phyloP scores from a whole-genome alignment of 345 rosid genomes.

The Eucalyptus fibrosa region DNA sequence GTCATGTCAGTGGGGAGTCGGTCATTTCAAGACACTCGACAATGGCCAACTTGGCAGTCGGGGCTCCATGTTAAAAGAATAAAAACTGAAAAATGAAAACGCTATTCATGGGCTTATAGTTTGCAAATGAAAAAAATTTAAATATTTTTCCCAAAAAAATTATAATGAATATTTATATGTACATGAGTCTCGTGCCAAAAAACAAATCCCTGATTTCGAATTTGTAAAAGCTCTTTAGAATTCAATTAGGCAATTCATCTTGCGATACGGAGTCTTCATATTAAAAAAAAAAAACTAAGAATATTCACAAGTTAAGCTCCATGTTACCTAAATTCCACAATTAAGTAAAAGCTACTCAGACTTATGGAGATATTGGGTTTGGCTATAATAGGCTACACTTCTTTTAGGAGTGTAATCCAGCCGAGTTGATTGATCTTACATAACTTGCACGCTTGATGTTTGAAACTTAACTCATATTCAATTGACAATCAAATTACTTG shows the following conservation, averaged over 20 bases:
- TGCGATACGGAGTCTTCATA: not conserved
- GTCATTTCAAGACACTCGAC: no score
- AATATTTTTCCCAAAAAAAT: no score
- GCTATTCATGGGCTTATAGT: not conserved
- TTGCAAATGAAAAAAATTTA: not conserved
- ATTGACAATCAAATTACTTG: not conserved
- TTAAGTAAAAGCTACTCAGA: not conserved
- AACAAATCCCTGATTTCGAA: not conserved
- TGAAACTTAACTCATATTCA: not conserved
- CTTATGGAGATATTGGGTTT: not conserved
- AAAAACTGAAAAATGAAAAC: no score
- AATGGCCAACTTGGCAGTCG: not conserved
- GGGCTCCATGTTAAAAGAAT: not conserved
- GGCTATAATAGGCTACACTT: not conserved
- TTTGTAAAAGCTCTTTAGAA: no score
- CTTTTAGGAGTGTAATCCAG: not conserved
- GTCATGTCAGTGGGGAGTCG: not conserved
- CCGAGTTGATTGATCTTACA: fast-evolving
- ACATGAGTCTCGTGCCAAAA: not conserved
- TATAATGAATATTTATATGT: no score
- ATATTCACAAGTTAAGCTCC: not conserved
- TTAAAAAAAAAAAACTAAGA: no score
- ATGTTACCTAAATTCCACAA: not conserved
- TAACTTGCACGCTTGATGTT: fast-evolving
- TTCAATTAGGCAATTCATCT: no score